phyloP scores from a whole-genome alignment of 192 early-diverging fungal species.

The Gonapodya sp. region DNA sequence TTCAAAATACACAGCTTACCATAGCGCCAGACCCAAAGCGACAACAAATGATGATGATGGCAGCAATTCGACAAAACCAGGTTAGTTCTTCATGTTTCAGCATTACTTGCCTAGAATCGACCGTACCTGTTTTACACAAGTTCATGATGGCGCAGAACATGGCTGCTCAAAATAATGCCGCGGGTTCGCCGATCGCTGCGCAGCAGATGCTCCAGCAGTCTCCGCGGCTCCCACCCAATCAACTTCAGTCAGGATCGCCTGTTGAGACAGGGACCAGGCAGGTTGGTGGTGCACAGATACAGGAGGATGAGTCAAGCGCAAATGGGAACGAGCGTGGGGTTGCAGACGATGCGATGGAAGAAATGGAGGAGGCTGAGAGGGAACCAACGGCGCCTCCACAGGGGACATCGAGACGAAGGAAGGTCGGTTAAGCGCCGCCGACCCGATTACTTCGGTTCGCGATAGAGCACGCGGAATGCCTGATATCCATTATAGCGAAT shows the following conservation, averaged over 20 bases:
- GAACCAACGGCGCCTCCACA: neutral
- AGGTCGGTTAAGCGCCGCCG: no score
- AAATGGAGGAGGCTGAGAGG: neutral
- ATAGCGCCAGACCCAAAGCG: neutral
- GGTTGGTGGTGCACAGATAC: neutral
- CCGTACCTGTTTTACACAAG: neutral
- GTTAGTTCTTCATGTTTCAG: neutral
- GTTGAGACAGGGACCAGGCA: neutral
- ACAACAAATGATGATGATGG: neutral
- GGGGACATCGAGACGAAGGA: neutral
- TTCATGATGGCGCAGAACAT: conserved; percentile 1
- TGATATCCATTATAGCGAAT: no score
- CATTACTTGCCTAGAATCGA: neutral
- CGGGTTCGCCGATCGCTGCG: neutral
- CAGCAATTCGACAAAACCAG: neutral
- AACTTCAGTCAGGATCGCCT: neutral
- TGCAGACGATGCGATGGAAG: neutral
- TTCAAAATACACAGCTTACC: neutral
- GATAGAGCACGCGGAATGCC: no score
- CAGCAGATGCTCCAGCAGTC: neutral
- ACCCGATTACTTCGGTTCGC: no score
- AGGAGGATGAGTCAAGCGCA: neutral
- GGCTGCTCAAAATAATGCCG: neutral
- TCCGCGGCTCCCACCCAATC: neutral
- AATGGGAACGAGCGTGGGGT: neutral